Base-by-base conservation (phyloP, 1,284 basidiomycete species). In the Omphalotus olearius region DNA sequence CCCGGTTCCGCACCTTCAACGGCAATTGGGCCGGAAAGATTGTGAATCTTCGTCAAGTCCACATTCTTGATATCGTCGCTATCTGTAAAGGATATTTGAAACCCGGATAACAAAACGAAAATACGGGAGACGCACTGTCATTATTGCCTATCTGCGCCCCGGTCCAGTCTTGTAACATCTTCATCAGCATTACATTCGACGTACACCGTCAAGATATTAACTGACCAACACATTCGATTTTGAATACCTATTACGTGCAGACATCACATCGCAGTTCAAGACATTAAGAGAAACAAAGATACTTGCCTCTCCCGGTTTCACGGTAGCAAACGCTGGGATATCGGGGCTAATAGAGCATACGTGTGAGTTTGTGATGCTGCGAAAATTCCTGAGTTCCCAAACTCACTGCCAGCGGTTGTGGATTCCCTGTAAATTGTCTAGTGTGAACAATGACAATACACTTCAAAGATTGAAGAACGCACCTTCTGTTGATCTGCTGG, bases 1-100 rank as follows among this genome's bases (percentile, higher is more conserved):
- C 88, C 88, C 0, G 88, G 88, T 59, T 88, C 80, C 1, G 88
- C 83, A 6, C 84, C 85, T 55, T 88, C 83, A 14, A 91, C 78
- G 0, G 78, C 82, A 51, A 91, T 76, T 0, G 88, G 88, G 0
- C 88, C 88, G 1, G 84, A 83, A 17, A 91, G 73, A 60, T 91
- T 84, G 62, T 91, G 88, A 30, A 85, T 69, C 60, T 80, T 79
- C 13, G 75, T 79, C 35, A 88, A 68, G 58, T 88, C 80, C 48
- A 87, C 74, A 52, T 84, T 73, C 61, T 72, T 78, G 55, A 90
- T 70, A 59, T 89, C 87, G 62, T 90, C 87, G 59, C 79, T 81
- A 54, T 60, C 82, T 85, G 50, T 5, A 52, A 6, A 30, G 7
- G 47, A 28, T 30, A 26, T n/a, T 17, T 49, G 25, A 47, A 20